A percentile compares a stretch with the other conserved stretches of the same genome.
phyloP scores from a whole-genome alignment of 2,329 filamentous ascomycete genomes.

The Zasmidium angulare region DNA sequence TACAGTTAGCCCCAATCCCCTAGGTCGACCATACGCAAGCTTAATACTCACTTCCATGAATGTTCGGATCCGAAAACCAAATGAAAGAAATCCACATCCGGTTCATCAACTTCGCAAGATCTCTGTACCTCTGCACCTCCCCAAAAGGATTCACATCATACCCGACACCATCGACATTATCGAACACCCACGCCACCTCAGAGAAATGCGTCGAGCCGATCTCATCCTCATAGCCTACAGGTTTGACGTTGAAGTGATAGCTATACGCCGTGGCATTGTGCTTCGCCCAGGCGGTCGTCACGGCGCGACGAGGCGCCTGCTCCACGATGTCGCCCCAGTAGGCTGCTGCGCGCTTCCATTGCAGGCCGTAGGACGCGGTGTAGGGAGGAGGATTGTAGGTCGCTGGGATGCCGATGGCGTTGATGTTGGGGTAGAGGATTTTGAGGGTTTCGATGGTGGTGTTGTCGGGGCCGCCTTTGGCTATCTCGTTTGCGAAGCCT shows the following conservation, averaged over 20 bases:
- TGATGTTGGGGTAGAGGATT: not conserved
- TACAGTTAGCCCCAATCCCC: too few relatives aligned
- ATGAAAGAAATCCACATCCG: conserved; percentile 1
- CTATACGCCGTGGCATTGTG: not conserved
- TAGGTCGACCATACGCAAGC: not conserved
- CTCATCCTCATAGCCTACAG: not conserved
- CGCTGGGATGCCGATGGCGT: not conserved
- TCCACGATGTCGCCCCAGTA: not conserved
- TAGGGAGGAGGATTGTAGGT: not conserved
- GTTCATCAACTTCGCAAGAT: not conserved
- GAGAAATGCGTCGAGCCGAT: conserved; percentile 2
- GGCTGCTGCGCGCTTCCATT: not conserved
- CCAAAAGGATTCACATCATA: not conserved
- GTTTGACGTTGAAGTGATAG: conserved; percentile 4
- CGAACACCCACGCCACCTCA: not conserved
- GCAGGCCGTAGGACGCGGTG: not conserved
- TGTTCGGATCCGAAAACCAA: not conserved
- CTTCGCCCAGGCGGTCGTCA: not conserved
- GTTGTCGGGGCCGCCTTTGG: not conserved
- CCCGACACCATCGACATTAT: not conserved
- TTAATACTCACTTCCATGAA: not conserved
- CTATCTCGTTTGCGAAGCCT: conserved; percentile 33
- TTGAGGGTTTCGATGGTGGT: not conserved
- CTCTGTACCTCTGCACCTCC: not conserved
- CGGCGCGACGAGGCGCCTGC: not conserved